Evolutionary conservation across 2,329 filamentous ascomycete genomes (phyloP).

Genomic region (Zasmidium citrigriseum): DNA sequence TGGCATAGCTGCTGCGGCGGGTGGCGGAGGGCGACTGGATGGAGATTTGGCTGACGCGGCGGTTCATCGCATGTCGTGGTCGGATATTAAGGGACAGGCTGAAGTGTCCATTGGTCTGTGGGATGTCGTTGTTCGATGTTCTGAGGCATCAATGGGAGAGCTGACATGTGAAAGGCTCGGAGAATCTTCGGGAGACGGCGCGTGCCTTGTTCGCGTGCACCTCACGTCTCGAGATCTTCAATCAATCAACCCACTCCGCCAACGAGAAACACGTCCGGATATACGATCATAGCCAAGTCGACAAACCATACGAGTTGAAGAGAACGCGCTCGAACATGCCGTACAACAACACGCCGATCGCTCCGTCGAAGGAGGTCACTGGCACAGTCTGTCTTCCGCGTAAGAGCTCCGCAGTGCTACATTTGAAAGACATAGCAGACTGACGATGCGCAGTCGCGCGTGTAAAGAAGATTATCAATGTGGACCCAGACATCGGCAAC

Average conservation of each 20-base stretch:
- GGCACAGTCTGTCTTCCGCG: constrained; percentile 83
- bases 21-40: constrained; percentile 22
- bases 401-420: constrained; percentile 60
- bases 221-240: background rate
- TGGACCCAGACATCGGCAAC: constrained; percentile 80
- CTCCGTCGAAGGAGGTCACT: constrained; percentile 77
- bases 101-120: background rate
- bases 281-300: background rate
- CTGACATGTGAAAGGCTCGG: constrained; percentile 11
- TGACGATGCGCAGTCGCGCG: constrained; percentile 68
- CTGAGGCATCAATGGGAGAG: background rate
- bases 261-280: background rate
- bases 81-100: background rate
- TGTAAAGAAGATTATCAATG: constrained; percentile 91
- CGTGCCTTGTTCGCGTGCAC: background rate
- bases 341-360: constrained; percentile 83
- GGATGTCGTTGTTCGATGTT: background rate
- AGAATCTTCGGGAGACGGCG: background rate
- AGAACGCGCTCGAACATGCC: constrained; percentile 73
- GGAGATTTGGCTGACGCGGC: constrained; percentile 40
- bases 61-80: constrained; percentile 46
- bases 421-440: constrained; percentile 4
- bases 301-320: too few relatives aligned
- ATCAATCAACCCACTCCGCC: background rate
- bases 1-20: constrained; percentile 24